Evolutionary conservation across 495 filamentous ascomycete genomes (phyloP), one percentile per base, ranked within the genome.

Genomic region (Aspergillus sclerotioniger): DNA sequence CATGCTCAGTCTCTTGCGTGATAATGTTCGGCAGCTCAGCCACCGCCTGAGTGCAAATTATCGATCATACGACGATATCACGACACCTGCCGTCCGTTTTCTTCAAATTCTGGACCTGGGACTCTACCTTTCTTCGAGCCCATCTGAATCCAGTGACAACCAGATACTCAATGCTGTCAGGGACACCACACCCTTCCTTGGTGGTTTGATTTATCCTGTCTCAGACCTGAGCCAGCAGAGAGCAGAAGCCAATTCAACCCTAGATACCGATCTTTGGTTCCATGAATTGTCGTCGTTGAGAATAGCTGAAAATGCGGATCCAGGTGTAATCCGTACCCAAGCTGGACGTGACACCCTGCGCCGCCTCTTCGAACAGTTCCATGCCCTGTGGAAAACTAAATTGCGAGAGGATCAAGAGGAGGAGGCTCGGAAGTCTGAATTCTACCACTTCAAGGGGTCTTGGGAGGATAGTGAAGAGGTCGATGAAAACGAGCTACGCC

Each of bases 51-150:
- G 75, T 2, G 72, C 80, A 2, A 77, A 84, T 19, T 92, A 89
- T 67, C 80, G 83, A 43, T 84, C 82, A 32, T 98, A 96, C 62
- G 88, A 90, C 54, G 94, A 99, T 69, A 79, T 98, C 49, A 88
- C 87, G 0, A 78, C 80, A 48, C 92, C 92, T 3, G 75, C 91
- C 41, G 78, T 92, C 57, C 90, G 87, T 46, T 91, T 97, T 62
- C 79, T 98, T 8, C 84, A 89, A 53, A 87, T 90, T 54, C 77
- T 99, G 10, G 87, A 88, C 59, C 68, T 93, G 55, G 91, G 92
- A 12, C 66, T 96, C 31, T 87, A 81, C 15, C 70, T 96, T 29
- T 77, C 79, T 37, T 77, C 68, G 6, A 65, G 53, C 31, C 53
- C 62, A n/a, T 57, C 59, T 7, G 16, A 66, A 20, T 54, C 67